Conservation (phyloP, 2,329 filamentous ascomycete genomes). For the Aspergillus novofumigatus region DNA sequence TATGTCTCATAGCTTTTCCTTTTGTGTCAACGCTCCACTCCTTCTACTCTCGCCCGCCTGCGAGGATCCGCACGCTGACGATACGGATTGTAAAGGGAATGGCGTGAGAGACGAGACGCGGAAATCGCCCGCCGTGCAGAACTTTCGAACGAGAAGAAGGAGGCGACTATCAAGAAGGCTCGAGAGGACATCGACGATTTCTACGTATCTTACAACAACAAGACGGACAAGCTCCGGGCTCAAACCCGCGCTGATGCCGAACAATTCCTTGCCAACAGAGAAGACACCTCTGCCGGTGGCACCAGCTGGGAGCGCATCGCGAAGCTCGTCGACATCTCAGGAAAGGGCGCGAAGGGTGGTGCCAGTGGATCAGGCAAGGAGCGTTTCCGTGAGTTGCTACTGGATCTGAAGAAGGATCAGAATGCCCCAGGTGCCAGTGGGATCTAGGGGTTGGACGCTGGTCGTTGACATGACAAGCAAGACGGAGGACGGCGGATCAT, state of each 20-base stretch:
- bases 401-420: slow-evolving; percentile 88
- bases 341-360: slow-evolving; percentile 83
- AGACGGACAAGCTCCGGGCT: slow-evolving; percentile 88
- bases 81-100: slow-evolving; percentile 52
- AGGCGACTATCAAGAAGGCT: slow-evolving; percentile 81
- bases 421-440: slow-evolving; percentile 64
- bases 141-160: slow-evolving; percentile 75
- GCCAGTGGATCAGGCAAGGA: slow-evolving; percentile 90
- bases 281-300: slow-evolving; percentile 89
- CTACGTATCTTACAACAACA: slow-evolving; percentile 98
- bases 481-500: background rate
- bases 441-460: slow-evolving; percentile 24
- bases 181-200: slow-evolving; percentile 97
- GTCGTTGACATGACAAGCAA: background rate
- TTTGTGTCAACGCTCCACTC: background rate
- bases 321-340: slow-evolving; percentile 94
- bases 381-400: slow-evolving; percentile 85
- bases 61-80: slow-evolving; percentile 1
- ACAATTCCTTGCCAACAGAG: slow-evolving; percentile 80
- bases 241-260: slow-evolving; percentile 91
- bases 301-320: slow-evolving; percentile 98
- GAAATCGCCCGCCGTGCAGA: slow-evolving; percentile 79
- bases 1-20: slow-evolving; percentile 21
- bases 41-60: background rate
- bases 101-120: slow-evolving; percentile 84